Conservation (phyloP, 2,329 filamentous ascomycete genomes). For the Cladosporium sp. region DNA sequence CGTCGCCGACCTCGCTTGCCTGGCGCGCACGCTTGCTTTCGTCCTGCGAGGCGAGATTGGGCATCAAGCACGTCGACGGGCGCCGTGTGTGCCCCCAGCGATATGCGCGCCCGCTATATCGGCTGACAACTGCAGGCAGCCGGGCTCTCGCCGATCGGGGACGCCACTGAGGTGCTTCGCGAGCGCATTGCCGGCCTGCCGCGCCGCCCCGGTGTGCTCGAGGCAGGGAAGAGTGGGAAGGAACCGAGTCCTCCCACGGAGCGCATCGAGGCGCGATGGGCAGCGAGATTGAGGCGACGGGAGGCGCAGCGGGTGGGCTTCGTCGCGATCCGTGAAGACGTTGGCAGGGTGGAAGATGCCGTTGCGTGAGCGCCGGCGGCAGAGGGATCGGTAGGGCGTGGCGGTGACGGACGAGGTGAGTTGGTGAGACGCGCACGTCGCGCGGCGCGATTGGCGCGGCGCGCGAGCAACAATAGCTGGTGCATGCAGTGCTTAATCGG, state of each 20-base stretch:
- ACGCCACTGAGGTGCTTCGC: neutral
- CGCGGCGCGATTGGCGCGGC: too few relatives aligned
- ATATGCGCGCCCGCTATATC: neutral
- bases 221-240: too few relatives aligned
- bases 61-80: conserved; percentile 1
- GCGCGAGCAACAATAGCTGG: neutral
- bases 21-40: neutral
- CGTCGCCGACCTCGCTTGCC: neutral
- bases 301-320: neutral
- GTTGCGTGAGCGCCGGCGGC: conserved; percentile 2
- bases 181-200: neutral
- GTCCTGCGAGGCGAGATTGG: conserved; percentile 2
- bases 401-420: too few relatives aligned
- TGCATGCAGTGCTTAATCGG: neutral
- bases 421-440: too few relatives aligned
- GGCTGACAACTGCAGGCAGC: neutral
- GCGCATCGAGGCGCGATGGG: neutral
- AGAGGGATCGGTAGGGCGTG: too few relatives aligned
- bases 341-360: neutral
- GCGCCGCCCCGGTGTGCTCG: neutral
- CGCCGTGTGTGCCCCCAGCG: neutral
- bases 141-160: too few relatives aligned
- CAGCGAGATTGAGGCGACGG: conserved; percentile 4
- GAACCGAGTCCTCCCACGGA: too few relatives aligned
- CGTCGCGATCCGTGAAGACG: conserved; percentile 9